A percentile compares a stretch with the other conserved stretches of the same genome.
These are phyloP conservation scores for Aspergillus spinulosporus DNA, from an alignment of 2,329 filamentous ascomycete species.

Conservation along the genomic window DNA sequence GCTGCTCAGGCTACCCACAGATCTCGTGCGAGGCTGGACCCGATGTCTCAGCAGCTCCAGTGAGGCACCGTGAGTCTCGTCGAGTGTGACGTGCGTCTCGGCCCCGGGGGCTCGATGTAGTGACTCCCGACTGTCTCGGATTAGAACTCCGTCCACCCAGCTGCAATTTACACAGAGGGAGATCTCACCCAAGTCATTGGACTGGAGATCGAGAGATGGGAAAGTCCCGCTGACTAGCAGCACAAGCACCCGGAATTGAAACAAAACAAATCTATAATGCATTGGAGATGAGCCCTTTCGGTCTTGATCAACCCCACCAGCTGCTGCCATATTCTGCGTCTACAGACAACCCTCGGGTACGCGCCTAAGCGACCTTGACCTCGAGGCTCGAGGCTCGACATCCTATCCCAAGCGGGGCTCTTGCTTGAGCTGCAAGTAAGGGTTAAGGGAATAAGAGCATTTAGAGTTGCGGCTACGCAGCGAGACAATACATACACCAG, in stretches of 20 bases:
- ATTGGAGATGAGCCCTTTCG: too few relatives aligned
- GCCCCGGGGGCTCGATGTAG: background rate
- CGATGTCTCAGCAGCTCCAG: background rate
- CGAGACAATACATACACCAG: background rate
- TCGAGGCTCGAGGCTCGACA: background rate
- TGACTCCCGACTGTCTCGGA: background rate
- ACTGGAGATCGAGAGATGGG: background rate
- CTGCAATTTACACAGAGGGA: background rate
- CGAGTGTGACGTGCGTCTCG: background rate
- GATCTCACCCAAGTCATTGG: background rate
- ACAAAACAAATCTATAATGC: background rate
- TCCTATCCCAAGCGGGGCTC: background rate
- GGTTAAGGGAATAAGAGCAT: background rate
- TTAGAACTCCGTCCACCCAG: background rate
- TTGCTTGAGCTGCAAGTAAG: background rate
- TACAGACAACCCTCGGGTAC: background rate
- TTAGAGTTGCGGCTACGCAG: background rate
- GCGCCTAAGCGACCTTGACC: background rate
- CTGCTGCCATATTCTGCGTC: background rate
- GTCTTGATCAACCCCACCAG: background rate
- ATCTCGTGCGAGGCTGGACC: background rate
- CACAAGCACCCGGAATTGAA: background rate
- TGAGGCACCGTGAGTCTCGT: background rate
- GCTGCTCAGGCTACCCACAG: constrained; percentile 12
- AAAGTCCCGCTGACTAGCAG: background rate